Percentiles rank a stretch among this genome's conserved stretches.
These are phyloP conservation scores for Aspergillus tubingensis DNA, from an alignment of 2,329 filamentous ascomycete species.

Conservation along the genomic window DNA sequence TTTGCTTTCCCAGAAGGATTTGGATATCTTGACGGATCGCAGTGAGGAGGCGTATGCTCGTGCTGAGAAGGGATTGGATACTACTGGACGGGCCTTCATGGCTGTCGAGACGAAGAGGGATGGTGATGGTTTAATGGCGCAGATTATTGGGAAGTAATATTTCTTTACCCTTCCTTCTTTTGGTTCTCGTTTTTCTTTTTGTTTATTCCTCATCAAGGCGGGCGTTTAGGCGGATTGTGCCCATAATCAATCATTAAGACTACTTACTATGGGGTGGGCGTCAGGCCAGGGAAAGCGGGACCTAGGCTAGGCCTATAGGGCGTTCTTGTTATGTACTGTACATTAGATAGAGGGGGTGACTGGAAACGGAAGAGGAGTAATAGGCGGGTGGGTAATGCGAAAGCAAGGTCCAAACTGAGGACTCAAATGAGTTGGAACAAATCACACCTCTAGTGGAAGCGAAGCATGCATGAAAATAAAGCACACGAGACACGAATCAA, in stretches of 20 bases:
- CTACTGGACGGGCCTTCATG: constrained; percentile 58
- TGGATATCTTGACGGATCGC: constrained; percentile 77
- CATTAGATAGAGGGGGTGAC: constrained; percentile 16
- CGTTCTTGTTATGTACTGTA: constrained; percentile 20
- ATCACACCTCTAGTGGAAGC: neutral
- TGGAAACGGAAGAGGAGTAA: neutral
- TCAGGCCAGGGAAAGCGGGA: neutral
- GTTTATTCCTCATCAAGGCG: neutral
- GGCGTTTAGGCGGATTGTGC: neutral
- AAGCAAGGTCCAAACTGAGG: neutral
- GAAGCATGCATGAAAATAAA: constrained; percentile 6
- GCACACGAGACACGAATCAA: constrained; percentile 16
- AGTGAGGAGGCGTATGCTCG: constrained; percentile 66
- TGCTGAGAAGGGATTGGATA: constrained; percentile 76
- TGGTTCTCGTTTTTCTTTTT: neutral
- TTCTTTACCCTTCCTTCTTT: neutral
- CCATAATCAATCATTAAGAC: neutral
- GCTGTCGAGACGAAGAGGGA: constrained; percentile 77
- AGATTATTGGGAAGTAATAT: constrained; percentile 23
- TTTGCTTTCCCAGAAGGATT: constrained; percentile 72
- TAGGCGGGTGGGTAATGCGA: constrained; percentile 7
- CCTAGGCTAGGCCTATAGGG: neutral
- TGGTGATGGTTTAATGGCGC: constrained; percentile 36
- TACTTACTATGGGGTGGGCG: neutral
- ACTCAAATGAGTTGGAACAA: neutral